Conservation (phyloP, 345 rosid genomes). For the Citrus unshiu region DNA sequence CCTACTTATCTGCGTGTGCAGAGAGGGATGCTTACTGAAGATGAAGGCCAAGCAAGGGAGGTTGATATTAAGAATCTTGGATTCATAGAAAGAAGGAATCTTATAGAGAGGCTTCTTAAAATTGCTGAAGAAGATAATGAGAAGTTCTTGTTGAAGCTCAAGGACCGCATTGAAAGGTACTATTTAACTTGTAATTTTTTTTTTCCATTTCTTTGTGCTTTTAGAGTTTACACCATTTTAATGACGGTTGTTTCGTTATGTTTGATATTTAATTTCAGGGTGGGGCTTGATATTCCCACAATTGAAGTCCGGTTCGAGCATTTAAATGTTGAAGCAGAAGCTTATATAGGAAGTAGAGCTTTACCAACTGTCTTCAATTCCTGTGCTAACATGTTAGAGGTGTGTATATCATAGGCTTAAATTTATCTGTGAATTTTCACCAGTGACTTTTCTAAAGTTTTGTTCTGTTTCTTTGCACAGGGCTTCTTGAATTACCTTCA, state of each 20-base stretch:
- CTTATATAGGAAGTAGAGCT: slow-evolving; percentile 60
- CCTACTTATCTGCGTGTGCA: slow-evolving; percentile 63
- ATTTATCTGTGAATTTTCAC: neutral
- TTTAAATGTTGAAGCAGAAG: slow-evolving; percentile 58
- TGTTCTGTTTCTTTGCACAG: slow-evolving; percentile 16
- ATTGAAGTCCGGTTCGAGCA: slow-evolving; percentile 88
- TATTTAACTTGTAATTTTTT: no score
- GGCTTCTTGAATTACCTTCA: slow-evolving; percentile 40
- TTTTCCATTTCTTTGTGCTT: neutral
- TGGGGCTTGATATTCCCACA: slow-evolving; percentile 79
- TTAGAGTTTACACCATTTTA: neutral
- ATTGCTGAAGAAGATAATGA: slow-evolving; percentile 84
- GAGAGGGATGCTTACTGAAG: slow-evolving; percentile 63
- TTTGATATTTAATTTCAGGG: slow-evolving; percentile 36
- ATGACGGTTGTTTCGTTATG: neutral
- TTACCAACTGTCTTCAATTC: slow-evolving; percentile 56
- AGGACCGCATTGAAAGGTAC: slow-evolving; percentile 66
- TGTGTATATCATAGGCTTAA: neutral
- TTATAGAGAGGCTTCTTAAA: slow-evolving; percentile 64
- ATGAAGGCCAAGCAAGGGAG: slow-evolving; percentile 49
- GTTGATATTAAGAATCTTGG: slow-evolving; percentile 67
- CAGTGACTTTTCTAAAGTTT: neutral
- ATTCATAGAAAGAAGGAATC: slow-evolving; percentile 59
- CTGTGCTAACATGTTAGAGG: slow-evolving; percentile 50
- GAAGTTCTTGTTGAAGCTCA: slow-evolving; percentile 79